Evolutionary conservation across 2,329 filamentous ascomycete species (phyloP).

Genomic region (Atkinsonella texensis): DNA sequence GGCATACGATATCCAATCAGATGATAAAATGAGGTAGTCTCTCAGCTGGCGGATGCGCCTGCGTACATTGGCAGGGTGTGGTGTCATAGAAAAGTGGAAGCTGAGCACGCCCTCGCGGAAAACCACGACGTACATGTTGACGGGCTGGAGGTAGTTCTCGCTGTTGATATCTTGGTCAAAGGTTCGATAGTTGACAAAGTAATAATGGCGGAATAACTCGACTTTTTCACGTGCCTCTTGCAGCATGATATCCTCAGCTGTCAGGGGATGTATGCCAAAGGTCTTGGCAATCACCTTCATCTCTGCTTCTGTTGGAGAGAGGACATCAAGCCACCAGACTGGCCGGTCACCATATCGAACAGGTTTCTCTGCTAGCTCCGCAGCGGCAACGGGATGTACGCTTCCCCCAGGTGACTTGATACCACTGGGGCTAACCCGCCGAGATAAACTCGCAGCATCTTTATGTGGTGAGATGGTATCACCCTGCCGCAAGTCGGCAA

Average conservation of each 20-base stretch:
- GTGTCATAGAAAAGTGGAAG: slow-evolving; percentile 94
- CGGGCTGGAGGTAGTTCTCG: slow-evolving; percentile 83
- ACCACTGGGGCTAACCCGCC: slow-evolving; percentile 34
- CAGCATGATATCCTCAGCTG: slow-evolving; percentile 92
- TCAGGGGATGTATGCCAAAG: slow-evolving; percentile 92
- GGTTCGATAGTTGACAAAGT: slow-evolving; percentile 96
- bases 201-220: slow-evolving; percentile 93
- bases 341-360: slow-evolving; percentile 67
- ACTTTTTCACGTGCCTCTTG: slow-evolving; percentile 97
- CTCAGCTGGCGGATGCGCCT: slow-evolving; percentile 84
- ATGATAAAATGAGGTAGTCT: slow-evolving; percentile 84
- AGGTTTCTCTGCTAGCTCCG: slow-evolving; percentile 25
- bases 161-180: slow-evolving; percentile 91
- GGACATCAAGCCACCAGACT: slow-evolving; percentile 92
- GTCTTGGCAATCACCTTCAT: slow-evolving; percentile 90
- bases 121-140: slow-evolving; percentile 96
- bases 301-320: slow-evolving; percentile 82
- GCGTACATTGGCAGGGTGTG: slow-evolving; percentile 91
- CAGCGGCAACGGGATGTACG: slow-evolving; percentile 6
- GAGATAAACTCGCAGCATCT: slow-evolving; percentile 25
- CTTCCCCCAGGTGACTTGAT: slow-evolving; percentile 25
- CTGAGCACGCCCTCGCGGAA: slow-evolving; percentile 92
- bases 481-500: slow-evolving; percentile 20
- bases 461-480: slow-evolving; percentile 18
- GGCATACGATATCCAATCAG: slow-evolving; percentile 97